Evolutionary conservation across 1,284 basidiomycete species (phyloP).

Genomic region (Boletus sp.): DNA sequence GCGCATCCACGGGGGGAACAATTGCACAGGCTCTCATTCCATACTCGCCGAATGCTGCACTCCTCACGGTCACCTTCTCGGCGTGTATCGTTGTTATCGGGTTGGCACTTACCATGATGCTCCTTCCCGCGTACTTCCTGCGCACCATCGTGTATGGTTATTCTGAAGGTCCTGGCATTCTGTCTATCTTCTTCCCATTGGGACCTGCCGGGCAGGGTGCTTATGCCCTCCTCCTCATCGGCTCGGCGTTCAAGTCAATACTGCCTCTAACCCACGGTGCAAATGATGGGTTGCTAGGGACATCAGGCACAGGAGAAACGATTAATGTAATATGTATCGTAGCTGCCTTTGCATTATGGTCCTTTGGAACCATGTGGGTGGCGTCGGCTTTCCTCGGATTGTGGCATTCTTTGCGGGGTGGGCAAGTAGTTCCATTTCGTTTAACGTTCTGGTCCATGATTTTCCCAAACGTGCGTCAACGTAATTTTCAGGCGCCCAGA

Average conservation of each 20-base stretch:
- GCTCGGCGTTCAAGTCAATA: conserved; percentile 38
- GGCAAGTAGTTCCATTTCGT: conserved; percentile 43
- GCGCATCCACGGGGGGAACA: conserved; percentile 60
- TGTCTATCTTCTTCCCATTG: conserved; percentile 58
- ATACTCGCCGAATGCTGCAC: conserved; percentile 46
- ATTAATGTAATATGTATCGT: conserved; percentile 45
- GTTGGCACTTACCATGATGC: conserved; percentile 52
- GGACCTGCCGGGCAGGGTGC: conserved; percentile 62
- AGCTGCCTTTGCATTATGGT: conserved; percentile 50
- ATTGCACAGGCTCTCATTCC: conserved; percentile 47
- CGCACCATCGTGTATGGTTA: conserved; percentile 47
- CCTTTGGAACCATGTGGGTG: conserved; percentile 52
- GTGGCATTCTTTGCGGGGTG: conserved; percentile 36
- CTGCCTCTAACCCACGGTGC: conserved; percentile 32
- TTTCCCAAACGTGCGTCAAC: conserved; percentile 53
- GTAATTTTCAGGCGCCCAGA: background rate
- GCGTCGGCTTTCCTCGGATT: conserved; percentile 46
- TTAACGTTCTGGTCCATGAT: conserved; percentile 56
- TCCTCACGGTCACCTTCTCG: conserved; percentile 51
- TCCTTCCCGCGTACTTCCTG: conserved; percentile 49
- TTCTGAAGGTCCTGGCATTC: conserved; percentile 43
- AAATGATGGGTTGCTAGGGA: conserved; percentile 27
- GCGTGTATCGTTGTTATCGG: conserved; percentile 57
- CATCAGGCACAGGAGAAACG: conserved; percentile 34
- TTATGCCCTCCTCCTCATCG: conserved; percentile 44